phyloP scores from a whole-genome alignment of 129 eudicot genomes.

The sunflower (Helianthus annuus) region DNA sequence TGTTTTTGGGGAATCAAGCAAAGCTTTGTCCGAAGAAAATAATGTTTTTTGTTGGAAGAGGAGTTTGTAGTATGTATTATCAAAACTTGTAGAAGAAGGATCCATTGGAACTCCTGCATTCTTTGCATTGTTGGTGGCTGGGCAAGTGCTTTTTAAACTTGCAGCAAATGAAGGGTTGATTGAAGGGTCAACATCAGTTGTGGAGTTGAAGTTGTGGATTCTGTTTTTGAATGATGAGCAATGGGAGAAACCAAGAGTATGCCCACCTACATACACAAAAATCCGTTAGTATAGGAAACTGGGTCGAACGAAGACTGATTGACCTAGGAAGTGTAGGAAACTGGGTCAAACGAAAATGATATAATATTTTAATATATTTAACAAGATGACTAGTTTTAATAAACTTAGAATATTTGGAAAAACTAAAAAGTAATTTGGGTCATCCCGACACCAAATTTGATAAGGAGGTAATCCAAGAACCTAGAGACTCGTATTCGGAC shows the following conservation, averaged over 20 bases:
- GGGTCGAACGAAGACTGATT: no score
- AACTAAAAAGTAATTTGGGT: no score
- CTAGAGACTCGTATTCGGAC: no score
- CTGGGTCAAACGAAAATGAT: no score
- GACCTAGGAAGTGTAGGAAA: background rate
- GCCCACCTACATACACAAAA: conserved; percentile 54
- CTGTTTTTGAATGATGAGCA: conserved; percentile 77
- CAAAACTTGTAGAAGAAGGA: conserved; percentile 70
- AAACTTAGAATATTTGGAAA: no score
- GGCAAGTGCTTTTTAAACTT: conserved; percentile 53
- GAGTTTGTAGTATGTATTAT: conserved; percentile 68
- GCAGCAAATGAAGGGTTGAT: conserved; percentile 64
- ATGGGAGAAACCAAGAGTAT: conserved; percentile 89
- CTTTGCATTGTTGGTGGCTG: conserved; percentile 41
- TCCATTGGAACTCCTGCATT: conserved; percentile 80
- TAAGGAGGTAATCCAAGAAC: no score
- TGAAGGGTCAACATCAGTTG: conserved; percentile 70
- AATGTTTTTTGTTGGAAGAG: conserved; percentile 62
- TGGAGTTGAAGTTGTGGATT: conserved; percentile 67
- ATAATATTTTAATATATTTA: no score
- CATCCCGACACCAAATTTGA: no score
- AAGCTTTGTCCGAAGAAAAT: conserved; percentile 75
- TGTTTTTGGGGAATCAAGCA: conserved; percentile 58
- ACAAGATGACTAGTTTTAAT: no score
- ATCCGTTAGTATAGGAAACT: conserved; percentile 1